Percentiles rank a stretch among this genome's conserved stretches.
Conservation (phyloP, 805 yeast genomes). For the Candida patagonica region DNA sequence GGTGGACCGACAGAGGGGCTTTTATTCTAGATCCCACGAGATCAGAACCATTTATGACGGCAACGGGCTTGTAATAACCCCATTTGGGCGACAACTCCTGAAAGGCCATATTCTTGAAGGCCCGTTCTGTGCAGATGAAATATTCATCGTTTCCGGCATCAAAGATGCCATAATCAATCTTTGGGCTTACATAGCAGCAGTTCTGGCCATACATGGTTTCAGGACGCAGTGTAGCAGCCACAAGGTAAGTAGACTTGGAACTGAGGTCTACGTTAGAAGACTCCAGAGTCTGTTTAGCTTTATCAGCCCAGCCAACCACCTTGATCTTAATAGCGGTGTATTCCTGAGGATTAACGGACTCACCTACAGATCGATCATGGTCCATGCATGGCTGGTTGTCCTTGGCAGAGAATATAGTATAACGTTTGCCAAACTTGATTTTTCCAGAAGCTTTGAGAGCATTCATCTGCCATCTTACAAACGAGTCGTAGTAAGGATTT, state of each 20-base stretch:
- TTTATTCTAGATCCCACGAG: constrained; percentile 79
- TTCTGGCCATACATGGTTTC: constrained; percentile 99
- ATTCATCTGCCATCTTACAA: constrained; percentile 94
- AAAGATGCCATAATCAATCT: constrained; percentile 83
- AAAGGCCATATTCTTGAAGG: constrained; percentile 94
- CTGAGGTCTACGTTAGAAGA: constrained; percentile 33
- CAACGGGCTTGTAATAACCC: constrained; percentile 60
- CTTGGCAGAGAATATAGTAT: constrained; percentile 93
- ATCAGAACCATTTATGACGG: constrained; percentile 55
- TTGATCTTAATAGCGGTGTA: constrained; percentile 87
- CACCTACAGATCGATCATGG: constrained; percentile 95
- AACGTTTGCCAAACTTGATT: constrained; percentile 96
- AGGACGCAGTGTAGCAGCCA: constrained; percentile 97
- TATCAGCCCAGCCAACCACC: constrained; percentile 50
- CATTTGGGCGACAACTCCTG: constrained; percentile 87
- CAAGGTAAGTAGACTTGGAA: constrained; percentile 63
- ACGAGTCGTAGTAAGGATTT: constrained; percentile 91
- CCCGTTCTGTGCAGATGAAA: constrained; percentile 85
- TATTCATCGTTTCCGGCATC: constrained; percentile 68
- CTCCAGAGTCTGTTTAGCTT: constrained; percentile 39
- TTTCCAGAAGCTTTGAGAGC: constrained; percentile 75
- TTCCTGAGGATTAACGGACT: constrained; percentile 95
- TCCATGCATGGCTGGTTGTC: constrained; percentile 99
- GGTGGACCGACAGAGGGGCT: constrained; percentile 71
- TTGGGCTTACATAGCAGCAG: constrained; percentile 95